Percentiles rank a stretch among this genome's conserved stretches.
Conservation (phyloP, 495 filamentous ascomycete species). For the Penicillium coffeae region DNA sequence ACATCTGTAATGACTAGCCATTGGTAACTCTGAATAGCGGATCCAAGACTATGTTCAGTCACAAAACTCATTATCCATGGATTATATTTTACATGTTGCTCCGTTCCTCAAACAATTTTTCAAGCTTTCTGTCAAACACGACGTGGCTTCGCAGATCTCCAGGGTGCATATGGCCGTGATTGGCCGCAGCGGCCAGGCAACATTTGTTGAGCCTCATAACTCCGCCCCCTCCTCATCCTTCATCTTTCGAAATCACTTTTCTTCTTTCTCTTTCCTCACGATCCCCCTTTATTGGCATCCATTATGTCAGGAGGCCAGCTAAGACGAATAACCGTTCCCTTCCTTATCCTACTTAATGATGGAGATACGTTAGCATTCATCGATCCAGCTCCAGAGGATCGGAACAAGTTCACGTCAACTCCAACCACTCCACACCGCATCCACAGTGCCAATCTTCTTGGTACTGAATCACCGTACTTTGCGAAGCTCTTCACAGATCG, state of each 20-base stretch:
- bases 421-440: constrained; percentile 35
- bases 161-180: neutral
- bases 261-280: neutral
- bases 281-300: too few relatives aligned
- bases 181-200: neutral
- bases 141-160: too few relatives aligned
- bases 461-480: constrained; percentile 48
- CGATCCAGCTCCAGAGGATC: constrained; percentile 34
- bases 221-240: neutral
- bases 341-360: constrained; percentile 29
- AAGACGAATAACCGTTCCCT: constrained; percentile 3
- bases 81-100: too few relatives aligned
- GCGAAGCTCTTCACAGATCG: constrained; percentile 41
- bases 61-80: too few relatives aligned
- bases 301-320: neutral
- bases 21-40: too few relatives aligned
- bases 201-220: neutral
- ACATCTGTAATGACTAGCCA: too few relatives aligned
- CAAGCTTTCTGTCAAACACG: too few relatives aligned
- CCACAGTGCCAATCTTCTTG: constrained; percentile 43
- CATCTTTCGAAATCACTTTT: neutral
- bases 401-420: constrained; percentile 15
- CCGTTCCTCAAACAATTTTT: too few relatives aligned
- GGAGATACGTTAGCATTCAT: constrained; percentile 56
- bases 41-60: too few relatives aligned